Evolutionary conservation across 192 early-diverging fungal species (phyloP).

Genomic region (Rhizoclosmatium globosum): DNA sequence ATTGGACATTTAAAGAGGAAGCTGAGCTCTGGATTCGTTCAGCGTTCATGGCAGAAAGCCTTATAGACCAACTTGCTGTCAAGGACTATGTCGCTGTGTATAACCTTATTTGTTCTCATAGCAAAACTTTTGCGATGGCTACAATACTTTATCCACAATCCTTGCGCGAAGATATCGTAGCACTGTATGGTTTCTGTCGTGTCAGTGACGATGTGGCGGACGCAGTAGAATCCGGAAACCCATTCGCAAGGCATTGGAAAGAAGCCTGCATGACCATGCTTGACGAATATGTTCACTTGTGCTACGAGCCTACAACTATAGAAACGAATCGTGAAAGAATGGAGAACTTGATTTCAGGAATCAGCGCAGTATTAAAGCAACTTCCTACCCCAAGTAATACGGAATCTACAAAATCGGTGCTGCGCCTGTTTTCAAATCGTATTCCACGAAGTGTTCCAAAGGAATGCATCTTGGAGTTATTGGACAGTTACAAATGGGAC

Average conservation of each 20-base stretch:
- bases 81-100: conserved; percentile 10
- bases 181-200: conserved; percentile 50
- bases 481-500: conserved; percentile 38
- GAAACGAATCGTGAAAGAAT: not conserved
- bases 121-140: conserved; percentile 41
- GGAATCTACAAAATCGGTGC: not conserved
- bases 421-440: conserved; percentile 28
- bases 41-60: conserved; percentile 5
- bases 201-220: conserved; percentile 48
- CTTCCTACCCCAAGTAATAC: not conserved
- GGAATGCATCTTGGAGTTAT: conserved; percentile 28
- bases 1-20: conserved; percentile 31
- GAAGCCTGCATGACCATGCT: not conserved
- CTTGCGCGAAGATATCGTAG: conserved; percentile 33
- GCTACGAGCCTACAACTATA: not conserved
- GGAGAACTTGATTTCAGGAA: not conserved
- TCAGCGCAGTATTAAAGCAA: not conserved
- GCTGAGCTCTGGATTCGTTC: conserved; percentile 1
- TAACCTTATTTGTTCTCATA: conserved; percentile 22
- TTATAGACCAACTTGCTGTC: not conserved
- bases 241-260: not conserved
- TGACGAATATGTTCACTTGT: conserved; percentile 19
- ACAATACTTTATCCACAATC: conserved; percentile 36
- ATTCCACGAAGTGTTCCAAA: conserved; percentile 36
- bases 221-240: not conserved